phyloP scores from a whole-genome alignment of 2,329 filamentous ascomycete genomes.

The Cyanodermella asteris region DNA sequence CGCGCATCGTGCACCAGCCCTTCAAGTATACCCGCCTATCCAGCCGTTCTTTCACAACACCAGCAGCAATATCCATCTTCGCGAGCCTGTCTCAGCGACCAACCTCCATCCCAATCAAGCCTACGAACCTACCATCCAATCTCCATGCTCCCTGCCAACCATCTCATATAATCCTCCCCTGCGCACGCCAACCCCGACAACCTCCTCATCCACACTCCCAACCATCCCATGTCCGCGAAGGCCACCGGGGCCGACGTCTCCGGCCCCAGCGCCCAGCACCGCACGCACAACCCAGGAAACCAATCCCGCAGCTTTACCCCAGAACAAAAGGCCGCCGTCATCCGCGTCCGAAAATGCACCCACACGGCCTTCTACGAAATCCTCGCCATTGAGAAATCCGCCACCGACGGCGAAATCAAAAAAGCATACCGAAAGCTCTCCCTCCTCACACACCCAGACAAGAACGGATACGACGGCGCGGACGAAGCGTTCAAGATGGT shows the following conservation, averaged over 20 bases:
- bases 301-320: constrained; percentile 47
- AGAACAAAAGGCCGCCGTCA: constrained; percentile 78
- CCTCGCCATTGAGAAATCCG: constrained; percentile 46
- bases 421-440: constrained; percentile 93
- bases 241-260: constrained; percentile 23
- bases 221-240: no score
- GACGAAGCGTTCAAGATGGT: constrained; percentile 99
- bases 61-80: no score
- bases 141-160: no score
- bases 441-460: constrained; percentile 90
- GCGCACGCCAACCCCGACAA: no score
- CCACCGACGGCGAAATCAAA: constrained; percentile 70
- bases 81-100: no score
- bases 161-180: no score
- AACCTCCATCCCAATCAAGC: no score
- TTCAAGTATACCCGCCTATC: no score
- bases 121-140: no score
- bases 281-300: constrained; percentile 28
- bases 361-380: constrained; percentile 93
- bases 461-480: constrained; percentile 87
- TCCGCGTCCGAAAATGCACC: constrained; percentile 66
- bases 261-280: constrained; percentile 18
- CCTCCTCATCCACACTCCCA: no score
- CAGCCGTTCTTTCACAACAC: no score
- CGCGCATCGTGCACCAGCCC: no score